phyloP scores from a whole-genome alignment of 345 rosid species.

The Reutealis trisperma region DNA sequence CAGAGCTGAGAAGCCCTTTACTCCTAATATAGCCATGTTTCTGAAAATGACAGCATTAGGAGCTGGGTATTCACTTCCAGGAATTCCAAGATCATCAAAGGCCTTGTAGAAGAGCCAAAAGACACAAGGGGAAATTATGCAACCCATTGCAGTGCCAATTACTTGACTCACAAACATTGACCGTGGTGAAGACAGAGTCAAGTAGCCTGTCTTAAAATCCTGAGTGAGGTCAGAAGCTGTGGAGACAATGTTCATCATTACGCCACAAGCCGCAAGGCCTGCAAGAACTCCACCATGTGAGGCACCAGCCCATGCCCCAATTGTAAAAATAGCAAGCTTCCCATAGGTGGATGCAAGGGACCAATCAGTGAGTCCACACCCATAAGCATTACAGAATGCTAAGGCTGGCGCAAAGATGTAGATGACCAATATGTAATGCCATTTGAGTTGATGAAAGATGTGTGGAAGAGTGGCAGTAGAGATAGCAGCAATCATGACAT shows the following conservation, averaged over 20 bases:
- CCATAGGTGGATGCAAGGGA: slow-evolving; percentile 58
- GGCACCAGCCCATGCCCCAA: slow-evolving; percentile 55
- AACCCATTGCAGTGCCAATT: slow-evolving; percentile 54
- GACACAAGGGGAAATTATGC: slow-evolving; percentile 48
- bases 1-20: slow-evolving; percentile 54
- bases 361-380: slow-evolving; percentile 59
- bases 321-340: slow-evolving; percentile 48
- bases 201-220: slow-evolving; percentile 56
- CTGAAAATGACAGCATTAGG: slow-evolving; percentile 50
- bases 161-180: slow-evolving; percentile 62
- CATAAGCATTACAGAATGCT: slow-evolving; percentile 57
- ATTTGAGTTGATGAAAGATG: slow-evolving; percentile 50
- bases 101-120: slow-evolving; percentile 52
- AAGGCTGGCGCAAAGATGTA: slow-evolving; percentile 50
- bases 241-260: slow-evolving; percentile 52
- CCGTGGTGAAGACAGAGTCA: slow-evolving; percentile 47
- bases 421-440: slow-evolving; percentile 49
- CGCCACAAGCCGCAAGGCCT: slow-evolving; percentile 53
- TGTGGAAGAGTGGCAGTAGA: slow-evolving; percentile 43
- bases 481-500: slow-evolving; percentile 39
- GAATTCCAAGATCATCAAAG: slow-evolving; percentile 43
- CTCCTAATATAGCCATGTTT: slow-evolving; percentile 55
- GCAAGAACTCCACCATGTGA: slow-evolving; percentile 51
- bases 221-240: slow-evolving; percentile 55
- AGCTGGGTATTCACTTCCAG: slow-evolving; percentile 42